These are phyloP conservation scores for Russula sp. DNA, from an alignment of 768 basidiomycete genomes.

Conservation along the genomic window DNA sequence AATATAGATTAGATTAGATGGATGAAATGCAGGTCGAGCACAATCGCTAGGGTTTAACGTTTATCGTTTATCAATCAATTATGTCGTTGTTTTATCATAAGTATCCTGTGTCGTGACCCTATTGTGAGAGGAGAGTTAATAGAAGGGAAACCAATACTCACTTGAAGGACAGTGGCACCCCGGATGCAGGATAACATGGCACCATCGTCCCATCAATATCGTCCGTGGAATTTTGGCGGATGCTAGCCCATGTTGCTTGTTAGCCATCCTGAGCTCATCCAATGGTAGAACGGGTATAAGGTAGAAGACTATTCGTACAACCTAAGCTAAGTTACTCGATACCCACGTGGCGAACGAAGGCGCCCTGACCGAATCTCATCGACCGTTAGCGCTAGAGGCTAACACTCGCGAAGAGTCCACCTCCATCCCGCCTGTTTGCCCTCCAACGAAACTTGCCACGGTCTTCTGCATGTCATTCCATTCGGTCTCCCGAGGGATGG, in stretches of 20 bases:
- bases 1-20: too few species aligned
- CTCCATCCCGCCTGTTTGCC: conserved; percentile 32
- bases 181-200: conserved; percentile 16
- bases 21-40: too few species aligned
- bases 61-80: too few species aligned
- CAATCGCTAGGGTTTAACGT: too few species aligned
- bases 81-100: too few species aligned
- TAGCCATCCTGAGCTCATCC: not conserved
- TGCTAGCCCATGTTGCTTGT: not conserved
- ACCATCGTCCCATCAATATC: not conserved
- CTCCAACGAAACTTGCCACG: conserved; percentile 57
- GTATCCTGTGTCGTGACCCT: conserved; percentile 19
- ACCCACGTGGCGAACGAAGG: not conserved
- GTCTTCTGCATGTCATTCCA: conserved; percentile 93
- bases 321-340: not conserved
- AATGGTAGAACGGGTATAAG: conserved; percentile 5
- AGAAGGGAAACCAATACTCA: not conserved
- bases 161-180: not conserved
- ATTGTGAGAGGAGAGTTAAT: conserved; percentile 14
- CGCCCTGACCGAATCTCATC: conserved; percentile 18
- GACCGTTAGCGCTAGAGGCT: conserved; percentile 26
- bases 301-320: conserved; percentile 8
- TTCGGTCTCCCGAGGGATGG: conserved; percentile 80
- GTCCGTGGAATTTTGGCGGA: not conserved
- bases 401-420: conserved; percentile 28